Base-by-base conservation (phyloP, 1,284 basidiomycete species). In the Puccinia novopanici region DNA sequence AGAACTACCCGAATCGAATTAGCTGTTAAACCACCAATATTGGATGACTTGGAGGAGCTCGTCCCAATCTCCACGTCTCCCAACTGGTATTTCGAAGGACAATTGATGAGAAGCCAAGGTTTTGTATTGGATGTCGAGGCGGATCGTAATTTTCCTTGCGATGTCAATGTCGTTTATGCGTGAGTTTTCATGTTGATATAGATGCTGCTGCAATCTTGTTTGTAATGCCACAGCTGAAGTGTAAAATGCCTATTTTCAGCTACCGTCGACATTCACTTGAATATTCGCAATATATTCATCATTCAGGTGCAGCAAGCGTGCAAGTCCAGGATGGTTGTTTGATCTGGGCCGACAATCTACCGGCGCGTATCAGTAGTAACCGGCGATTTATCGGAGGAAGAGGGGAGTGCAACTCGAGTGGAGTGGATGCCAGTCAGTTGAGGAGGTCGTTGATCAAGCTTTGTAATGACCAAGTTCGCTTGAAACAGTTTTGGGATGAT, bases 71-170 rank as follows among this genome's bases (percentile, higher is more conserved):
- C 67, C 30, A 61, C 68, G 2, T 80, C 57, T 8, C 78, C 59
- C 57, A 73, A 74, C 52, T 74, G 50, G 52, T 80, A 80, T 74
- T 80, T 80, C 17, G 78, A 80, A 74, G 70, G 78, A 27, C 78
- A 74, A 42, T 48, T 80, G n/a, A 30, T 74, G 48, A 80, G 61
- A 68, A 74, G 71, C 61, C 61, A 52, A 52, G 78, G 78, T 0
- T 80, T 65, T 55, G 71, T 80, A n/a, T 52, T 80, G 50, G 78
- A 80, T 74, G 71, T 80, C 22, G 78, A 80, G 68, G 78, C 78
- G 10, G 71, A 80, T 45, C 40, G 54, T 24, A 80, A 80, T 57
- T 80, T 80, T 48, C 78, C 78, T 1, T 59, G 70, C 37, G 59
- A 63, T 65, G 71, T 80, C 4, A 71, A 80, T n/a, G 50, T 80